Evolutionary conservation across 805 yeast genomes (phyloP).

Genomic region (Wickerhamiella nectarea): DNA sequence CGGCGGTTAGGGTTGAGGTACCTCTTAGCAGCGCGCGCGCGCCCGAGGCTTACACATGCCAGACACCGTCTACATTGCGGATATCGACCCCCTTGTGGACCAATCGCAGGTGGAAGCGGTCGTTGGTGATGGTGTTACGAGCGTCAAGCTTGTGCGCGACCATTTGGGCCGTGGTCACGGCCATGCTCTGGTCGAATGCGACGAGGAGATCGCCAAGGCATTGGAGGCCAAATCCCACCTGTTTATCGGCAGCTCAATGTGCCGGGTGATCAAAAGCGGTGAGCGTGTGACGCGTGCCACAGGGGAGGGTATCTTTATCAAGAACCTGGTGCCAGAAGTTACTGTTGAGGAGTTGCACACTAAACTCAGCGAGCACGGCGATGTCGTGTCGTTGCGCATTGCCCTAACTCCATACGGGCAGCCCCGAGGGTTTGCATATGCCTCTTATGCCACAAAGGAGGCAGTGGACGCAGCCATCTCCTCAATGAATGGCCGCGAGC

Average conservation of each 20-base stretch:
- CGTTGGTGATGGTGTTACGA: conserved; percentile 12
- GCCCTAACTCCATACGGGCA: conserved; percentile 18
- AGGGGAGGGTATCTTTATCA: conserved; percentile 43
- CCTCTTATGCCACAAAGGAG: conserved; percentile 13
- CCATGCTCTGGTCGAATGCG: conserved; percentile 11
- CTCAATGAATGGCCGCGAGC: conserved; percentile 15
- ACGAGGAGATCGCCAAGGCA: conserved; percentile 12
- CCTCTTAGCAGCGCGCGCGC: neutral
- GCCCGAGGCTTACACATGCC: conserved; percentile 3
- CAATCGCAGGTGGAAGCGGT: conserved; percentile 18
- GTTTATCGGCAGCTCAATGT: conserved; percentile 16
- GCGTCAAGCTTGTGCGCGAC: conserved; percentile 17
- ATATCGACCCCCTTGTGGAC: conserved; percentile 16
- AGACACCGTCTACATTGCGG: conserved; percentile 16
- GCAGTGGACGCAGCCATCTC: conserved; percentile 17
- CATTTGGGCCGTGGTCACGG: conserved; percentile 11
- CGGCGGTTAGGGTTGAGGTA: neutral
- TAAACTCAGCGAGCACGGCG: conserved; percentile 15
- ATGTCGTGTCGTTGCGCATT: conserved; percentile 16
- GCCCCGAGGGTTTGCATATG: conserved; percentile 20
- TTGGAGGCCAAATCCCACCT: conserved; percentile 13
- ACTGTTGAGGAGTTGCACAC: conserved; percentile 25
- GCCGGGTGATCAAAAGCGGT: conserved; percentile 13
- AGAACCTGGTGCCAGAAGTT: conserved; percentile 61
- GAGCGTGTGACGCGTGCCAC: conserved; percentile 12